These are phyloP conservation scores for Fusarium verticillioides DNA, from an alignment of 2,329 filamentous ascomycete species.

Conservation along the genomic window DNA sequence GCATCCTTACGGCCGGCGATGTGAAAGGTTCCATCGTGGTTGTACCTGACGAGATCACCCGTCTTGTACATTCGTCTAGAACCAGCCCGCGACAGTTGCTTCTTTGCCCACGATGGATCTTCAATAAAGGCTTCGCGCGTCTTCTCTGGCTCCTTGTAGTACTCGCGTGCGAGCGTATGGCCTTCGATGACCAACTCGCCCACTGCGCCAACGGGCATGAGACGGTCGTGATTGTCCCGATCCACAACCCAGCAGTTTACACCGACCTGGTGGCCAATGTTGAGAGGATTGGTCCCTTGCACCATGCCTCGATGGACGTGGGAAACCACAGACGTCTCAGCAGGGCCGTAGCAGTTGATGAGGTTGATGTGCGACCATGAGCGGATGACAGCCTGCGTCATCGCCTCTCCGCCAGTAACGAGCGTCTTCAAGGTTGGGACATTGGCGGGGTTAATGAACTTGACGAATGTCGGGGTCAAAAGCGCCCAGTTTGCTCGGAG, in stretches of 20 bases:
- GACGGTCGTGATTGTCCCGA: slow-evolving; percentile 37
- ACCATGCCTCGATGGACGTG: slow-evolving; percentile 28
- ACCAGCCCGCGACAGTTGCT: background rate
- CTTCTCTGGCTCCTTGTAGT: slow-evolving; percentile 54
- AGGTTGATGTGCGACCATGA: slow-evolving; percentile 41
- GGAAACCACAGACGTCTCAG: slow-evolving; percentile 39
- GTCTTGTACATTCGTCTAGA: slow-evolving; percentile 36
- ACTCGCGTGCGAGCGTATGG: slow-evolving; percentile 59
- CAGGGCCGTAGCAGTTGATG: slow-evolving; percentile 39
- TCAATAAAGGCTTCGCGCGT: slow-evolving; percentile 49
- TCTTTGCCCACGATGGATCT: slow-evolving; percentile 20
- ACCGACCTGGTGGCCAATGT: slow-evolving; percentile 35
- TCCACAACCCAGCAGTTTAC: slow-evolving; percentile 45
- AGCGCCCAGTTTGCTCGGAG: slow-evolving; percentile 38
- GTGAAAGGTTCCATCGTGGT: slow-evolving; percentile 41
- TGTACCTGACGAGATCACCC: slow-evolving; percentile 42
- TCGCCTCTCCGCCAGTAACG: slow-evolving; percentile 41
- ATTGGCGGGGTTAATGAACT: slow-evolving; percentile 28
- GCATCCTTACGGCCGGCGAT: slow-evolving; percentile 44
- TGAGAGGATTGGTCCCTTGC: slow-evolving; percentile 32
- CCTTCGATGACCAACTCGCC: slow-evolving; percentile 53
- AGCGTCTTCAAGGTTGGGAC: slow-evolving; percentile 37
- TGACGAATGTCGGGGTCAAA: slow-evolving; percentile 34
- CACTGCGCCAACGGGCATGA: slow-evolving; percentile 46
- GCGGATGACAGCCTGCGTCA: slow-evolving; percentile 34